Evolutionary conservation across 2,329 filamentous ascomycete species (phyloP).

Genomic region (Exophiala xenobiotica): DNA sequence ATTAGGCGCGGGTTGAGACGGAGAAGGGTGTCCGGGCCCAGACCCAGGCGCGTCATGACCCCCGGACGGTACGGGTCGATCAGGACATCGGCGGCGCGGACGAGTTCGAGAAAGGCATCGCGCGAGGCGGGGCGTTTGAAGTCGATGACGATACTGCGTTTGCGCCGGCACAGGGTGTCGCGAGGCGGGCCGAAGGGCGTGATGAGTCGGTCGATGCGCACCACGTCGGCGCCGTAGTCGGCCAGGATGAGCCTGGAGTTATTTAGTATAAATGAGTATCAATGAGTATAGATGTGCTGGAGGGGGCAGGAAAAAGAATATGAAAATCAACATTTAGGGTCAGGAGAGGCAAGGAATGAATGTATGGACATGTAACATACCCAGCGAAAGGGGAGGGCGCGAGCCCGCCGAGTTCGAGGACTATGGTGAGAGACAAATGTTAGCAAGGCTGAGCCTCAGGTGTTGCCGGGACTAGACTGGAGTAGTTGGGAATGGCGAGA

Average conservation of each 20-base stretch:
- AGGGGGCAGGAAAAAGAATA: background rate
- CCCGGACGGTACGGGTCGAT: slow-evolving; percentile 70
- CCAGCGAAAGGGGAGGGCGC: slow-evolving; percentile 38
- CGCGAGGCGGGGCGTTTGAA: slow-evolving; percentile 58
- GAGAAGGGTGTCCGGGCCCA: slow-evolving; percentile 56
- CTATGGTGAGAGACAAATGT: slow-evolving; percentile 42
- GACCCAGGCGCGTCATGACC: slow-evolving; percentile 62
- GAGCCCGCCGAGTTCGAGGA: slow-evolving; percentile 74
- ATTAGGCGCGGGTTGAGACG: slow-evolving; percentile 71
- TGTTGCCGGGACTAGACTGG: too few species aligned
- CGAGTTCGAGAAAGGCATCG: slow-evolving; percentile 56
- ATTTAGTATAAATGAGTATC: too few species aligned
- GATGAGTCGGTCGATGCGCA: slow-evolving; percentile 67
- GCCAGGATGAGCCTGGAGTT: slow-evolving; percentile 66
- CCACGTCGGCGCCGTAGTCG: slow-evolving; percentile 72
- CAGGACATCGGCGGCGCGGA: slow-evolving; percentile 64
- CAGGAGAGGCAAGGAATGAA: background rate
- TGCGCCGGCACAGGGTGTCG: slow-evolving; percentile 32
- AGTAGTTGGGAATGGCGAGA: too few species aligned
- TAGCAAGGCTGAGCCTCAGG: too few species aligned
- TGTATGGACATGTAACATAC: slow-evolving; percentile 40
- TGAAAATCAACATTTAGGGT: background rate
- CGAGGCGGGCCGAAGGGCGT: slow-evolving; percentile 64
- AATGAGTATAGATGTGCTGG: background rate
- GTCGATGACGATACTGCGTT: slow-evolving; percentile 63